Conservation (phyloP, 805 yeast genomes). For the Metschnikowia santaceciliae region DNA sequence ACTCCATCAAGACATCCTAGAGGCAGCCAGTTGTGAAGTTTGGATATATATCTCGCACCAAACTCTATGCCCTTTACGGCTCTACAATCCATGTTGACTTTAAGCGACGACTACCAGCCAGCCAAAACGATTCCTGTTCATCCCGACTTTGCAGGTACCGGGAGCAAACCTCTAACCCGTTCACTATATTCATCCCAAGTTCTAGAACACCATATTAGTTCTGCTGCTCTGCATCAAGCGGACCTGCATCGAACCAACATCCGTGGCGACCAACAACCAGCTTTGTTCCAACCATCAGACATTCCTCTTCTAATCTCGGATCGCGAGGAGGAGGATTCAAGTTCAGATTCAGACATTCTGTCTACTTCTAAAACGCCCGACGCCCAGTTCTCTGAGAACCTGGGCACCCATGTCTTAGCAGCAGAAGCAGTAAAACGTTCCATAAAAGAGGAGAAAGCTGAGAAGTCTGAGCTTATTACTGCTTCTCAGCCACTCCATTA, state of each 20-base stretch:
- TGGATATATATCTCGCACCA: not conserved
- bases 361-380: slow-evolving; percentile 6
- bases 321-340: slow-evolving; percentile 24
- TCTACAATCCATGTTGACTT: slow-evolving; percentile 10
- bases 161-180: not conserved
- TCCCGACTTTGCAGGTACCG: slow-evolving; percentile 1
- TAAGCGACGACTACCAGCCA: slow-evolving; percentile 10
- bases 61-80: not conserved
- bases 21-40: not conserved
- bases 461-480: not conserved
- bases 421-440: slow-evolving; percentile 23
- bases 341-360: slow-evolving; percentile 25
- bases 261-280: not conserved
- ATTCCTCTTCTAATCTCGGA: slow-evolving; percentile 33
- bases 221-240: not conserved
- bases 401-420: slow-evolving; percentile 6
- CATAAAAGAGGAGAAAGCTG: slow-evolving; percentile 13
- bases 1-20: not conserved
- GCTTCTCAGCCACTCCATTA: not conserved
- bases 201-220: not conserved
- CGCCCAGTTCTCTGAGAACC: slow-evolving; percentile 4
- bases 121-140: slow-evolving; percentile 7
- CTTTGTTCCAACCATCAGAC: slow-evolving; percentile 15
- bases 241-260: not conserved
- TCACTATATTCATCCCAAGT: not conserved